Percentiles rank a stretch among this genome's conserved stretches.
Conservation (phyloP, 331 rosid genomes). For the Malus hybrid region DNA sequence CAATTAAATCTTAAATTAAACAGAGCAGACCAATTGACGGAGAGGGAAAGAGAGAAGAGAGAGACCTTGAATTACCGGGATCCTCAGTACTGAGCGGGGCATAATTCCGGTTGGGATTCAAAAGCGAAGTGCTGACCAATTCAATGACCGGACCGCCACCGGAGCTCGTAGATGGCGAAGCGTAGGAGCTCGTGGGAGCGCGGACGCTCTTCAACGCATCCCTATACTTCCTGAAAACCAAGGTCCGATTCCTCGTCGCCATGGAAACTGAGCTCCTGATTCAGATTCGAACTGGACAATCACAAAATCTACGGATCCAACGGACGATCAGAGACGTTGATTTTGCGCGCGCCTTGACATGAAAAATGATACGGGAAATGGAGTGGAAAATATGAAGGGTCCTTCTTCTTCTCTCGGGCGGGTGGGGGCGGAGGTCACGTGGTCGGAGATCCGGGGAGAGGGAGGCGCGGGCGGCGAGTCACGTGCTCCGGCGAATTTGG, state of each 20-base stretch:
- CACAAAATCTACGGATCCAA: conserved; percentile 1
- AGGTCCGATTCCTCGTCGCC: conserved; percentile 91
- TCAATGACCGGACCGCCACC: conserved; percentile 76
- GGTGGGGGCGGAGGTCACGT: conserved; percentile 24
- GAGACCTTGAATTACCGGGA: too few relatives aligned
- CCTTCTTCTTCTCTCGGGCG: neutral
- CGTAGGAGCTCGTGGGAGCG: conserved; percentile 36
- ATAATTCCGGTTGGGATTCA: conserved; percentile 71
- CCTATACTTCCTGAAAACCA: conserved; percentile 63
- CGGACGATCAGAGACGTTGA: neutral
- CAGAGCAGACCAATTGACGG: too few relatives aligned
- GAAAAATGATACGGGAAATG: neutral
- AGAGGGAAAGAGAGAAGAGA: too few relatives aligned
- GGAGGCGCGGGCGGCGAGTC: conserved; percentile 13
- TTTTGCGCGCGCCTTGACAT: neutral
- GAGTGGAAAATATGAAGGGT: neutral
- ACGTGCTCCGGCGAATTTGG: conserved; percentile 38
- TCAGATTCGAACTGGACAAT: conserved; percentile 28
- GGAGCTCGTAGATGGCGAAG: conserved; percentile 40
- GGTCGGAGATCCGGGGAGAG: conserved; percentile 16
- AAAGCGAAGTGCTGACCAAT: conserved; percentile 72
- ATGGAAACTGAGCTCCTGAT: conserved; percentile 27
- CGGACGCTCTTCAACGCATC: conserved; percentile 88
- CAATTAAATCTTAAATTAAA: too few relatives aligned
- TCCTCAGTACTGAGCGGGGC: too few relatives aligned